Base-by-base conservation (phyloP, 116 monocot species). In the Thalassia testudinum region DNA sequence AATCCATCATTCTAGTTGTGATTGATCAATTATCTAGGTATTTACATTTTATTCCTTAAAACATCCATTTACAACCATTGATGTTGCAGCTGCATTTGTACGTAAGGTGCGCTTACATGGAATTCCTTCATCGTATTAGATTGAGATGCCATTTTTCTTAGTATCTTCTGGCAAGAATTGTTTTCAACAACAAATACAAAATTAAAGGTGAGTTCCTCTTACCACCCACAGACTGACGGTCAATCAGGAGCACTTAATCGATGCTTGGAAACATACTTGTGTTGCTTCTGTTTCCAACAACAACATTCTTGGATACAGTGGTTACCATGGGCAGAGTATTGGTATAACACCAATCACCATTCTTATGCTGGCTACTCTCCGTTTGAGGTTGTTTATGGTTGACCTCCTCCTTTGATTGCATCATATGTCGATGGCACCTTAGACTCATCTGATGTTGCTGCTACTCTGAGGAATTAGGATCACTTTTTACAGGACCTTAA, bases 221-320 rank as follows among this genome's bases (percentile, higher is more conserved):
- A 43, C 44, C 44, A 59, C 17, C 43, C 42, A 10, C 58, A 45
- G 24, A 37, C 26, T 24, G 17, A 59, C 14, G 45, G 58, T 3
- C 58, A 59, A 59, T 44, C 26, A 24, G 58, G 44, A 18, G 58
- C 44, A 7, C 14, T 59, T 1, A 59, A 59, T 26, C 29, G 24
- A 44, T 22, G 44, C 25, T 26, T 45, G 12, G 42, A 59, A 44
- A 59, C 29, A 34, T 45, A 59, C 24, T 37, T 59, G 10, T 1
- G 26, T 5, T 47, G 45, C 24, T 44, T 59, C 15, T 7, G 1
- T 12, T 24, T 6, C 16, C 12, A 47, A 40, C 22, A n/a, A 26
- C 42, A 20, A 10, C 11, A 6, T 21, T 6, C 1, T 1, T 59
- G 42, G 42, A 15, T 24, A 17, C 8, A 26, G 3, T 59, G 26